Conservation (phyloP, 106 monocot species). For the Ottelia alismoides region DNA sequence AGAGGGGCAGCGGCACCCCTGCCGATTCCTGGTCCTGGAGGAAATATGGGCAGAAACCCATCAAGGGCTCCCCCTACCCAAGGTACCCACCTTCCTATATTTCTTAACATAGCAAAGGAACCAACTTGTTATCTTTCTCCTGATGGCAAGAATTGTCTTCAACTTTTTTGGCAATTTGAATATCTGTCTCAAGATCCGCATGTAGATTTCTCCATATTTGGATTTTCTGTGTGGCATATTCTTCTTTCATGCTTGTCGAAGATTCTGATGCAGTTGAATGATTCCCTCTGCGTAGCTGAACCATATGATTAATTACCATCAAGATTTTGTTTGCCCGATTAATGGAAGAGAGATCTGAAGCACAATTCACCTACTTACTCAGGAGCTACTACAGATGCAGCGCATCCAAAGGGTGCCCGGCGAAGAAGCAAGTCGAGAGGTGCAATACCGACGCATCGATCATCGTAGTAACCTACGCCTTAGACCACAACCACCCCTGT, state of each 20-base stretch:
- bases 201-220: too few relatives aligned
- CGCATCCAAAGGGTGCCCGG: slow-evolving; percentile 51
- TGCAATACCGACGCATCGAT: slow-evolving; percentile 39
- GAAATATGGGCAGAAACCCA: slow-evolving; percentile 49
- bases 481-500: slow-evolving; percentile 43
- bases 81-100: slow-evolving; percentile 12
- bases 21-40: slow-evolving; percentile 54
- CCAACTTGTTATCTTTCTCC: neutral
- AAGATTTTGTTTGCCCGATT: too few relatives aligned
- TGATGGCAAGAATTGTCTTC: neutral
- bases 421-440: slow-evolving; percentile 61
- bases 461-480: slow-evolving; percentile 49
- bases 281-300: too few relatives aligned
- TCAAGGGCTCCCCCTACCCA: slow-evolving; percentile 44
- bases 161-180: slow-evolving; percentile 3
- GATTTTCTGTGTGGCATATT: too few relatives aligned
- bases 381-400: slow-evolving; percentile 63
- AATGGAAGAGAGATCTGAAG: neutral
- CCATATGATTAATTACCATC: too few relatives aligned
- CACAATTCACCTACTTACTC: neutral
- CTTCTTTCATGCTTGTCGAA: too few relatives aligned
- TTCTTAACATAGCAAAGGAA: neutral
- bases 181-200: too few relatives aligned
- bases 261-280: too few relatives aligned
- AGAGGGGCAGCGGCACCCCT: slow-evolving; percentile 31